Conservation (phyloP, 163 green algal species). For the Scenedesmus sp. region DNA sequence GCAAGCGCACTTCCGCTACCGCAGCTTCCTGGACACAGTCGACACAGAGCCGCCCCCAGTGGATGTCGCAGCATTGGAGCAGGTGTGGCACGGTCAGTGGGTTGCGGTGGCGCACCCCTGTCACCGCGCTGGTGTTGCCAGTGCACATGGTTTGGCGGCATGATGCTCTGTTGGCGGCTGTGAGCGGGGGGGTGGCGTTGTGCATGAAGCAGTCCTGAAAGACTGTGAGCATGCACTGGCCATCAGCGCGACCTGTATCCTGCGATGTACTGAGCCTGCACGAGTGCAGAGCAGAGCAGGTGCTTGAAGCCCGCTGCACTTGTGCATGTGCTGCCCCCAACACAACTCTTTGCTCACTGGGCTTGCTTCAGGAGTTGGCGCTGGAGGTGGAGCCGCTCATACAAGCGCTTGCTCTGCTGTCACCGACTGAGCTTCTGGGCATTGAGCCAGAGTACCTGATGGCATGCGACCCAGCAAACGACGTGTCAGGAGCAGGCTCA, state of each 20-base stretch:
- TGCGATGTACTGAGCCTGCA: neutral
- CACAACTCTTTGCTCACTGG: no score
- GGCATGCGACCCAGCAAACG: conserved; percentile 1
- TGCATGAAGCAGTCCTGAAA: no score
- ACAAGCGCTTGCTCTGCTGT: conserved; percentile 26
- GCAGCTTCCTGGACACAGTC: conserved; percentile 19
- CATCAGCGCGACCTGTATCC: neutral
- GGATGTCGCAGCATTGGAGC: conserved; percentile 30
- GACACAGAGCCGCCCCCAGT: conserved; percentile 31
- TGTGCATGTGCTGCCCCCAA: no score
- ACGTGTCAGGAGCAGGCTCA: neutral
- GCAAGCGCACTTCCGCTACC: conserved; percentile 49
- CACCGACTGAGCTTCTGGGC: conserved; percentile 16
- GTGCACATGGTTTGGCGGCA: conserved; percentile 6
- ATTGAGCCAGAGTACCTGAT: conserved; percentile 14
- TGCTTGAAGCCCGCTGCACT: neutral
- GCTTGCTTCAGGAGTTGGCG: conserved; percentile 31
- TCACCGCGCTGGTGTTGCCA: neutral
- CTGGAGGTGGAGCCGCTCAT: conserved; percentile 10
- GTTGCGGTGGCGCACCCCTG: neutral
- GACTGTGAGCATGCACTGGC: no score
- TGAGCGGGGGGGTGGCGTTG: no score
- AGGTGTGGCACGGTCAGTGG: neutral
- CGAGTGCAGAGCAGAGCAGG: neutral
- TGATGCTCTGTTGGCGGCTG: no score